These are phyloP conservation scores for Thermomucor indicae-seudaticae DNA, from an alignment of 371 early-diverging fungal genomes.

Conservation along the genomic window DNA sequence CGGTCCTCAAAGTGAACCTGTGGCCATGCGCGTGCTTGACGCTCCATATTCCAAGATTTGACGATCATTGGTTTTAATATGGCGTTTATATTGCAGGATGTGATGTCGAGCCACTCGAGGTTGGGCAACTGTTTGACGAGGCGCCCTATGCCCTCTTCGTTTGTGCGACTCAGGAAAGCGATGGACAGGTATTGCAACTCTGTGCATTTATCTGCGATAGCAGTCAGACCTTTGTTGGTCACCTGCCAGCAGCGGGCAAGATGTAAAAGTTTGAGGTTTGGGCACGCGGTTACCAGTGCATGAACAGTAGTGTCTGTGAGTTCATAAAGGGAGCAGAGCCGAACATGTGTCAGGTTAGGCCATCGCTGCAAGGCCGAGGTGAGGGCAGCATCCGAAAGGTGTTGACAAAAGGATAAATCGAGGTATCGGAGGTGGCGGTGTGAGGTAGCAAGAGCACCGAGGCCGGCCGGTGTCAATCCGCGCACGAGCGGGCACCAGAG, in stretches of 20 bases:
- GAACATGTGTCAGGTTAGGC: constrained; percentile 23
- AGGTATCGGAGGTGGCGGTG: constrained; percentile 9
- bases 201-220: constrained; percentile 14
- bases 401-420: constrained; percentile 19
- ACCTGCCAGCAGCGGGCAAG: constrained; percentile 40
- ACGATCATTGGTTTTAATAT: constrained; percentile 25
- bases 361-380: constrained; percentile 7
- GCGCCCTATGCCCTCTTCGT: constrained; percentile 22
- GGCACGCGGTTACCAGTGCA: constrained; percentile 22
- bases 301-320: constrained; percentile 18
- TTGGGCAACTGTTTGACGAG: constrained; percentile 11
- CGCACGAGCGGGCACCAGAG: constrained; percentile 8
- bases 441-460: neutral
- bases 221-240: constrained; percentile 13
- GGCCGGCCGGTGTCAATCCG: neutral
- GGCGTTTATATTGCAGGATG: constrained; percentile 31
- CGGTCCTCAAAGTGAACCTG: constrained; percentile 21
- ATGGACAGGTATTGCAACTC: constrained; percentile 23
- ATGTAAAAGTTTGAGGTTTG: constrained; percentile 25
- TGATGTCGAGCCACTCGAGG: constrained; percentile 31
- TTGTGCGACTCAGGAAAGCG: constrained; percentile 22
- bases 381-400: constrained; percentile 6
- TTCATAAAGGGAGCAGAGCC: constrained; percentile 30
- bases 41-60: constrained; percentile 14
- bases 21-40: constrained; percentile 12